These are phyloP conservation scores for Phytophthora sp. DNA, from an alignment of 352 stramenopile species.

Conservation along the genomic window DNA sequence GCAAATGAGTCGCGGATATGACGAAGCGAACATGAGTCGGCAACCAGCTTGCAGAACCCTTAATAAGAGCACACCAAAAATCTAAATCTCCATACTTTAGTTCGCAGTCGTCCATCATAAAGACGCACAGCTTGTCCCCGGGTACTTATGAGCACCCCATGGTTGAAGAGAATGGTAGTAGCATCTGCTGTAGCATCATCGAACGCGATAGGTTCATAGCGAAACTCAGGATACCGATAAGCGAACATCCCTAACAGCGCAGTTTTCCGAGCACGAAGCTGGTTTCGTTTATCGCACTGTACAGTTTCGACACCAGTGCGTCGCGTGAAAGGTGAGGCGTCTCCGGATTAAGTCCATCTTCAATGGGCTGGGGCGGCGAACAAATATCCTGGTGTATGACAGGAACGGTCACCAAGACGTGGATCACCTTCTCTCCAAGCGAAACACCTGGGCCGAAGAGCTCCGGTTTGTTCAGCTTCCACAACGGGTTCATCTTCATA, in stretches of 20 bases:
- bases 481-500: too few relatives aligned
- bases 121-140: neutral
- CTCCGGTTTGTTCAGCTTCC: too few relatives aligned
- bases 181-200: neutral
- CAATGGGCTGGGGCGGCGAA: neutral
- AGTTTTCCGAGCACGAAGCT: constrained; percentile 11
- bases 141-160: neutral
- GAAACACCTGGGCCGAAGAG: too few relatives aligned
- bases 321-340: constrained; percentile 14
- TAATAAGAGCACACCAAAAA: constrained; percentile 11
- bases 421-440: too few relatives aligned
- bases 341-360: constrained; percentile 6
- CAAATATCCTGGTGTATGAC: neutral
- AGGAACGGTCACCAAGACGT: neutral
- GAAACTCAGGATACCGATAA: constrained; percentile 4
- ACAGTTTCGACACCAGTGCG: constrained; percentile 2
- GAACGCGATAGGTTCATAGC: constrained; percentile 4
- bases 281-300: neutral
- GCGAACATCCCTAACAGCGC: constrained; percentile 16
- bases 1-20: constrained; percentile 12
- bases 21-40: constrained; percentile 6
- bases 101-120: constrained; percentile 19
- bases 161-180: neutral
- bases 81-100: constrained; percentile 5
- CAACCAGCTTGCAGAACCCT: constrained; percentile 4